Conservation (phyloP, 352 stramenopile species). For the Globisporangium splendens region DNA sequence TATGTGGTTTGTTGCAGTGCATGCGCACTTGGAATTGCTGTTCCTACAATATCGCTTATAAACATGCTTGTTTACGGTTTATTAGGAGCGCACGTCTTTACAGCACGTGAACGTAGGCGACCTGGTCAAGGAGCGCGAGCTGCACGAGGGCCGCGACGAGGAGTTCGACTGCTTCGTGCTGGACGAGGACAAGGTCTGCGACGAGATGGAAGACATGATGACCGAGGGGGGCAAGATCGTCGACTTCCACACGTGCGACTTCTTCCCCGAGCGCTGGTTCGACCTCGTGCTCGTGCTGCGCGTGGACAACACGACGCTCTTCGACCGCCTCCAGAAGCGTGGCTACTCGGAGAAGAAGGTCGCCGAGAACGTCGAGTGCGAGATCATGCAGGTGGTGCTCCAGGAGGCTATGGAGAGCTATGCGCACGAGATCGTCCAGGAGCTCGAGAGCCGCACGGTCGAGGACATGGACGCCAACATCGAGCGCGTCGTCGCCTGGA, state of each 20-base stretch:
- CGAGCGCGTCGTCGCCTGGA: conserved; percentile 89
- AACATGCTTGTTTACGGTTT: background rate
- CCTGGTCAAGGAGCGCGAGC: conserved; percentile 81
- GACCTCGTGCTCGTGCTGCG: conserved; percentile 92
- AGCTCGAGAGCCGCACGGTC: conserved; percentile 91
- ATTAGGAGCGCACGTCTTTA: conserved; percentile 77
- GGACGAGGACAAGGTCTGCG: conserved; percentile 96
- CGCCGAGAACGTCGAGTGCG: conserved; percentile 95
- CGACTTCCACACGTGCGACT: conserved; percentile 97
- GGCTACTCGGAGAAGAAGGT: conserved; percentile 96
- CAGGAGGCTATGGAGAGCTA: conserved; percentile 96
- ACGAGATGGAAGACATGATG: conserved; percentile 93
- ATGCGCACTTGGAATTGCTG: too few relatives aligned
- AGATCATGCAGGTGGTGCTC: conserved; percentile 98
- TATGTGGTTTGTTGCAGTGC: too few relatives aligned
- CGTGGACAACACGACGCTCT: conserved; percentile 92
- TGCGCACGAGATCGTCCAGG: conserved; percentile 93
- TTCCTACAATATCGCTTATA: conserved; percentile 12
- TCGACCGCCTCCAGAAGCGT: conserved; percentile 79
- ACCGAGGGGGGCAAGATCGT: conserved; percentile 88
- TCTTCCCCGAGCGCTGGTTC: conserved; percentile 98
- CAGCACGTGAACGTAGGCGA: conserved; percentile 95
- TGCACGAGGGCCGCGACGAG: conserved; percentile 89
- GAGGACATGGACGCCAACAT: conserved; percentile 97
- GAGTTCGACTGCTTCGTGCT: conserved; percentile 96